Evolutionary conservation across 2,329 filamentous ascomycete genomes (phyloP), one percentile per base, ranked within the genome.

Genomic region (Neodidymelliopsis sp.): DNA sequence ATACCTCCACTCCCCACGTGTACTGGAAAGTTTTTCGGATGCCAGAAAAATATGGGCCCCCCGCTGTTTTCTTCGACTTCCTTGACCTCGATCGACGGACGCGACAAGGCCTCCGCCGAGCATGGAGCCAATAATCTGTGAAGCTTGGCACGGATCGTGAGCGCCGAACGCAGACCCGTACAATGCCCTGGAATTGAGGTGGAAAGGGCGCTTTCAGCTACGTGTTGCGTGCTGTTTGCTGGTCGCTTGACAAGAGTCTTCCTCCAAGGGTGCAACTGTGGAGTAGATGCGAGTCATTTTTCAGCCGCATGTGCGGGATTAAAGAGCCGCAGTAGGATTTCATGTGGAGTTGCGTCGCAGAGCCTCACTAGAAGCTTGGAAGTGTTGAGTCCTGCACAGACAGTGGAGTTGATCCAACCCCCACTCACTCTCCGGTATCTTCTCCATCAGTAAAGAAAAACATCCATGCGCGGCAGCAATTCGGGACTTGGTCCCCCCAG

Each of bases 261-360:
- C 34, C 24, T 22, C 19, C 6, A 50, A 30, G 46, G 41, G 29
- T 37, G 31, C 36, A 46, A 23, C n/a, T 29, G 37, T 42, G 41
- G 48, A 24, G 37, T 23, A 16, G 4, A n/a, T 16, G 33, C 42
- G 48, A 52, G 48, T 52, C 48, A 52, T 20, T 38, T 30, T 42
- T 51, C 24, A 51, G 48, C 48, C 48, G 48, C 48, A 52, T 42
- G 20, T 46, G 48, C 48, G 48, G 42, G 48, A 42, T 46, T 52
- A 42, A 52, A 41, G 47, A 52, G 42, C 23, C 18, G 48, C 41
- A 42, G 48, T 28, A 22, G 42, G 33, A 42, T 45, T 44, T n/a
- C 29, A 31, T 50, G 48, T 52, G 48, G 48, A 51, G 48, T 36
- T 45, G 31, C 30, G 47, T 51, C 48, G 48, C 48, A 46, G 48